phyloP scores from a whole-genome alignment of 345 rosid species.

The Arabis hirsuta region DNA sequence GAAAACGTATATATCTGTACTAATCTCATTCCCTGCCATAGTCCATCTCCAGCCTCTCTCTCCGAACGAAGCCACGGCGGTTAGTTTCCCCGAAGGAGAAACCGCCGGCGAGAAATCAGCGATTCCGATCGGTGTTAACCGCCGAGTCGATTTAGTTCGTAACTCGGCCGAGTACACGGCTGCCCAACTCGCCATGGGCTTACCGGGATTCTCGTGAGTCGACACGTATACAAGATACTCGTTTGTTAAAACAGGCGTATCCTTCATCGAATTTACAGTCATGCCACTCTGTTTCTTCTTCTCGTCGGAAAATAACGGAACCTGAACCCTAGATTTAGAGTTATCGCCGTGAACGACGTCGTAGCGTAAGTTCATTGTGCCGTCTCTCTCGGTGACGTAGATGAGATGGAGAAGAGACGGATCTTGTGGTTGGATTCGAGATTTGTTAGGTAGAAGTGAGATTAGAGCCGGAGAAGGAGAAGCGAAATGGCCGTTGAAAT shows the following conservation, averaged over 20 bases:
- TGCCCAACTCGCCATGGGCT: slow-evolving; percentile 76
- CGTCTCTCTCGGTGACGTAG: slow-evolving; percentile 79
- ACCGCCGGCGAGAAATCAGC: slow-evolving; percentile 88
- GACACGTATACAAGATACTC: slow-evolving; percentile 70
- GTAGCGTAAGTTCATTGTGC: slow-evolving; percentile 57
- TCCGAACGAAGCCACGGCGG: slow-evolving; percentile 84
- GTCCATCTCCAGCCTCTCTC: slow-evolving; percentile 65
- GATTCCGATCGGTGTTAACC: slow-evolving; percentile 66
- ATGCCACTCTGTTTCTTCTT: slow-evolving; percentile 33
- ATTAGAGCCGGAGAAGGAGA: slow-evolving; percentile 51
- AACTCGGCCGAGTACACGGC: slow-evolving; percentile 76
- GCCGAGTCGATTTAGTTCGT: slow-evolving; percentile 56
- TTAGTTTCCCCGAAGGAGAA: slow-evolving; percentile 74
- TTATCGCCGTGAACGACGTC: slow-evolving; percentile 46
- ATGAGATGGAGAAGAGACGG: slow-evolving; percentile 51
- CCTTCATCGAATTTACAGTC: slow-evolving; percentile 62
- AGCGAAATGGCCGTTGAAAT: slow-evolving; percentile 82
- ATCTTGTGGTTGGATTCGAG: slow-evolving; percentile 31
- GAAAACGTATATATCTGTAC: slow-evolving; percentile 75
- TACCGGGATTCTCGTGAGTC: slow-evolving; percentile 67
- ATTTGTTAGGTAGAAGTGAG: slow-evolving; percentile 40
- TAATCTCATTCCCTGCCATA: slow-evolving; percentile 63
- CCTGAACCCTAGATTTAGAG: slow-evolving; percentile 43
- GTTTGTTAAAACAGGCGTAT: slow-evolving; percentile 59
- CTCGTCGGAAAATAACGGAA: slow-evolving; percentile 47